Evolutionary conservation across 2,329 filamentous ascomycete genomes (phyloP), one percentile per base, ranked within the genome.

Genomic region (Drechmeria coniospora): DNA sequence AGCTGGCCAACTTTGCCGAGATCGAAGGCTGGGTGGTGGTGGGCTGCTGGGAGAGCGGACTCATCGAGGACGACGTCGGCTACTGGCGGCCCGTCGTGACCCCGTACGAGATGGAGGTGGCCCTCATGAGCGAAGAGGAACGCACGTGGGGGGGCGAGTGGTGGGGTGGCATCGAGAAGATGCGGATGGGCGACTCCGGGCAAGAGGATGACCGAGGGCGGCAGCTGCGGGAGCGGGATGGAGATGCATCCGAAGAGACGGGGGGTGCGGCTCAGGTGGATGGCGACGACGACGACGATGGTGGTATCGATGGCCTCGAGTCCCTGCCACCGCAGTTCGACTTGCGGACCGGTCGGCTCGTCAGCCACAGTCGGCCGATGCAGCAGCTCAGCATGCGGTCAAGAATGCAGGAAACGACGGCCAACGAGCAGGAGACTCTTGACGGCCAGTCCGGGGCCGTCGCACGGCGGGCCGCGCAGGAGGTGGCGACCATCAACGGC

Each of bases 1-100:
- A 98, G 51, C 65, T 98, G 14, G 90, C 90, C 26, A 98, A 98
- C 53, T 98, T 98, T 55, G 73, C 79, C 32, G 90, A 98, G 51
- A 72, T 98, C 5, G 87, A 84, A 23, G 87, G 84, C 11, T 98
- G 90, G 90, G 84, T 95, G 0, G 84, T 95, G 0, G 81, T 98
- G 8, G 87, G 90, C 3, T 98, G 90, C 54, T 98, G 90, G 90
- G 90, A 98, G 56, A 93, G 86, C 50, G 83, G 80, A 33, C 58
- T 95, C 27, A 71, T 98, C 4, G 87, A 94, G 42, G 83, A 84
- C 37, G 79, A 80, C 32, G 52, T 51, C 0, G 80, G 79, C 6
- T 92, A 93, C 46, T 95, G 77, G 66, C 71, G 74, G 41, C 84
- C 86, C 0, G 75, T 95, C 8, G 74, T 95, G 22, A 98, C 90